A percentile compares a stretch with the other conserved stretches of the same genome.
phyloP scores from a whole-genome alignment of 352 stramenopile species.

The Phytophthora cactorum region DNA sequence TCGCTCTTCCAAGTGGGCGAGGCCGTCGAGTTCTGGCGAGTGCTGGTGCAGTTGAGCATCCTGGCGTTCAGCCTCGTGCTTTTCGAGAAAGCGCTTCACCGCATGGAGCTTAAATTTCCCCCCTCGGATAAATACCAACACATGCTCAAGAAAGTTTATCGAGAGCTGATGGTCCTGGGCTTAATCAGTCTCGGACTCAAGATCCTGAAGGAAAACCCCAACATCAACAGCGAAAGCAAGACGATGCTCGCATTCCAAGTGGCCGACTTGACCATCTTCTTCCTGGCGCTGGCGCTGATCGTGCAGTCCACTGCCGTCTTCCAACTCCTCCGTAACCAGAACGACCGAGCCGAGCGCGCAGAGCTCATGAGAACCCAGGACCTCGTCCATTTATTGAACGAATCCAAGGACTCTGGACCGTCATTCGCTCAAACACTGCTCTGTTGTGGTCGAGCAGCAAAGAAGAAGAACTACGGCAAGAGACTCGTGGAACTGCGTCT shows the following conservation, averaged over 20 bases:
- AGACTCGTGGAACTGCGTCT: conserved; percentile 40
- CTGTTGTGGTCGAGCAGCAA: conserved; percentile 17
- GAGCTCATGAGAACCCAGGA: conserved; percentile 49
- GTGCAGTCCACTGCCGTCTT: conserved; percentile 53
- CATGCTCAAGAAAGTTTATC: conserved; percentile 69
- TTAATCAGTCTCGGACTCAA: conserved; percentile 59
- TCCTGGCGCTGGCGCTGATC: conserved; percentile 54
- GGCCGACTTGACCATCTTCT: conserved; percentile 60
- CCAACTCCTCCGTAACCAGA: conserved; percentile 43
- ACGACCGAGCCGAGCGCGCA: conserved; percentile 40
- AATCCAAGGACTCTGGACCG: neutral
- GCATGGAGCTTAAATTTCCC: conserved; percentile 50
- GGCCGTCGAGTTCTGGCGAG: conserved; percentile 54
- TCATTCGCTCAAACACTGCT: conserved; percentile 18
- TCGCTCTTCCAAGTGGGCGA: conserved; percentile 64
- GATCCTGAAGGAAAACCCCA: conserved; percentile 43
- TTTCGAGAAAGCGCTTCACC: conserved; percentile 48
- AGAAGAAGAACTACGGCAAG: conserved; percentile 20
- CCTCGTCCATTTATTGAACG: conserved; percentile 24
- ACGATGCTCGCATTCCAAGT: conserved; percentile 55
- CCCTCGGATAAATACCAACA: conserved; percentile 62
- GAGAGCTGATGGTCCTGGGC: conserved; percentile 65
- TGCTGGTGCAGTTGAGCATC: conserved; percentile 50
- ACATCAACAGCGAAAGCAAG: conserved; percentile 37
- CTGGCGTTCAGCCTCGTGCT: conserved; percentile 49